Base-by-base conservation (phyloP, 2,329 filamentous ascomycete genomes). In the Colletotrichum sp. region DNA sequence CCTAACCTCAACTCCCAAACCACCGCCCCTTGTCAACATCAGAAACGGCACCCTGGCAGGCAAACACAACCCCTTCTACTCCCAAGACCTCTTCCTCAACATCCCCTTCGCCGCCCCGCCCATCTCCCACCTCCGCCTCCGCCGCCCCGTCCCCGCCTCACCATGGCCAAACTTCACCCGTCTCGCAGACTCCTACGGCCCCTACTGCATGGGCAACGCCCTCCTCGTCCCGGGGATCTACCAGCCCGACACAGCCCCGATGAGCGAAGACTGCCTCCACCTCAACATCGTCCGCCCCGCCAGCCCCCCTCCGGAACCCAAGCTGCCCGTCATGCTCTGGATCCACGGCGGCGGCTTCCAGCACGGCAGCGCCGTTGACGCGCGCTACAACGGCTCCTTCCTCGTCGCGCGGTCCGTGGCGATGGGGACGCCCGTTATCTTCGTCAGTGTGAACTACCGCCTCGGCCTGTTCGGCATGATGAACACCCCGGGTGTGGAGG, bases 311-410 rank as follows among this genome's bases (percentile, higher is more conserved):
- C 78, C 11, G 39, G 36, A 19, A 44, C 36, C 36, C 36, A n/a
- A 49, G 39, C 78, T 81, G 29, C 79, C 80, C 0, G 79, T 81
- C 16, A 69, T 79, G n/a, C 75, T 82, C 49, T 82, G 77, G 32
- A 81, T 82, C n/a, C 80, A 82, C 8, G 80, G 87, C 59, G 88
- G 88, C 63, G 87, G 86, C 16, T 88, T 78, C 78, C 69, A 77
- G 29, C 75, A 75, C 78, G 89, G 88, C 6, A 86, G 86, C 9
- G 73, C 85, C 80, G 36, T 79, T 77, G 87, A 90, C 70, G 81
- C 86, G 22, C 85, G 90, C 29, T 93, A 93, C 82, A 93, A 93
- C 79, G 85, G 92, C 74, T 90, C 89, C 19, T 90, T 88, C 75
- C 88, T 93, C 65, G 89, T 93, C 1, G 79, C 86, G 16, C 85